Base-by-base conservation (phyloP, 2,329 filamentous ascomycete species). In the Aureobasidium sp. region DNA sequence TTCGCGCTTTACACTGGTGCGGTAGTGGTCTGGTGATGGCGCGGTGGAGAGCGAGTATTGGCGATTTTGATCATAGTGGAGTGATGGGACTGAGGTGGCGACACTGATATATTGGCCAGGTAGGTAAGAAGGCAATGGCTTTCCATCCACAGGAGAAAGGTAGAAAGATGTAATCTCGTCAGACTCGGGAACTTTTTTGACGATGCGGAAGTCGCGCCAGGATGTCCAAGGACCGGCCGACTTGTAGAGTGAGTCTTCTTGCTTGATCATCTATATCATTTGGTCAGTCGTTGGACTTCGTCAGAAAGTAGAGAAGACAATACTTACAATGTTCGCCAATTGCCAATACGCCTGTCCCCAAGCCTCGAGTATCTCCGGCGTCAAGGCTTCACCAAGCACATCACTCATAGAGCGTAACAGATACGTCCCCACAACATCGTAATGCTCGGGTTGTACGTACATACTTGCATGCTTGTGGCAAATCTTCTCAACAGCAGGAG, bases 391-490 rank as follows among this genome's bases (percentile, higher is more conserved):
- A 4, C 87, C 87, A 1, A 91, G 81, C 0, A 91, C 82, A 47
- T 83, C 78, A 27, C 78, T 80, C 74, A 91, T 88, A 1, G 88
- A 85, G 29, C 80, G 78, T 47, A 91, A 78, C 14, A 91, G 79
- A 69, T 88, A 85, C 68, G 83, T 83, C 61, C 85, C 88, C 3
- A 91, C 87, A 47, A 90, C 82, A 37, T 80, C 78, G 72, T 91
- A 91, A 65, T 90, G 85, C 42, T 88, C 84, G 0, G 87, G 82
- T 61, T 77, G 78, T 69, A 91, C 85, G 67, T 83, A 84, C 1
- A 91, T 78, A 0, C 85, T 88, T 63, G 82, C 87, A 72, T 91
- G 88, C 74, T 90, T 91, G 71, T 90, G 83, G 71, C 85, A 88
- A 66, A 93, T 91, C 68, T 86, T 82, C 72, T 90, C 85, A 15